Conservation (phyloP, 306 rosid species). For the Canavalia gladiata region DNA sequence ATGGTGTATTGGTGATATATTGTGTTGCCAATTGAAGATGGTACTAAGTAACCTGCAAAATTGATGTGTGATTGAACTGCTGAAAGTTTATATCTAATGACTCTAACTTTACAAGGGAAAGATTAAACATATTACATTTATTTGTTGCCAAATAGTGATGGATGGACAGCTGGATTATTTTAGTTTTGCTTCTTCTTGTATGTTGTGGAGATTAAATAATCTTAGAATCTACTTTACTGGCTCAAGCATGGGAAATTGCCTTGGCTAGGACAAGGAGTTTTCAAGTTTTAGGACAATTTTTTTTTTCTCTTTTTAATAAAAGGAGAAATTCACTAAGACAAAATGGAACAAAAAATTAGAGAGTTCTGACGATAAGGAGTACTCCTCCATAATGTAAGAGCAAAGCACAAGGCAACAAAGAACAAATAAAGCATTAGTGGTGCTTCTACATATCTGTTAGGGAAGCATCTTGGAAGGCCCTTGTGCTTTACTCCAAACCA, state of each 20-base stretch:
- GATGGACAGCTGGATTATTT: not conserved
- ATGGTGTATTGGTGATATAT: not conserved
- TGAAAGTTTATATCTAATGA: constrained; percentile 34
- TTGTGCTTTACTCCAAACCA: constrained; percentile 4
- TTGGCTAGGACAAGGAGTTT: not conserved
- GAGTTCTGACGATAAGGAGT: constrained; percentile 1
- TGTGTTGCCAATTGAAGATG: constrained; percentile 1
- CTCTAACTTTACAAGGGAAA: not conserved
- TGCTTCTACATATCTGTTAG: not conserved
- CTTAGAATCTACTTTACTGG: not conserved
- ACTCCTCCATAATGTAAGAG: constrained; percentile 15
- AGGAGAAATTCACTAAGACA: not conserved
- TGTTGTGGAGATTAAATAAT: constrained; percentile 29
- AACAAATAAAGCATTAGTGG: not conserved
- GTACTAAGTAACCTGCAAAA: not conserved
- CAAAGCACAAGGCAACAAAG: not conserved
- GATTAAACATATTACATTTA: constrained; percentile 15
- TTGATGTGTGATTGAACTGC: constrained; percentile 23
- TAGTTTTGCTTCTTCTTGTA: not conserved
- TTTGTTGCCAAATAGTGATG: constrained; percentile 9
- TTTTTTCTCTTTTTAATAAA: not conserved
- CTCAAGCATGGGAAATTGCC: constrained; percentile 16
- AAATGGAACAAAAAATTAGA: not conserved
- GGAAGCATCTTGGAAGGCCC: not conserved
- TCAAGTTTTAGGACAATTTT: not conserved